These are phyloP conservation scores for Cryptomeria japonica DNA, from an alignment of 75 land plant genomes.

Conservation along the genomic window DNA sequence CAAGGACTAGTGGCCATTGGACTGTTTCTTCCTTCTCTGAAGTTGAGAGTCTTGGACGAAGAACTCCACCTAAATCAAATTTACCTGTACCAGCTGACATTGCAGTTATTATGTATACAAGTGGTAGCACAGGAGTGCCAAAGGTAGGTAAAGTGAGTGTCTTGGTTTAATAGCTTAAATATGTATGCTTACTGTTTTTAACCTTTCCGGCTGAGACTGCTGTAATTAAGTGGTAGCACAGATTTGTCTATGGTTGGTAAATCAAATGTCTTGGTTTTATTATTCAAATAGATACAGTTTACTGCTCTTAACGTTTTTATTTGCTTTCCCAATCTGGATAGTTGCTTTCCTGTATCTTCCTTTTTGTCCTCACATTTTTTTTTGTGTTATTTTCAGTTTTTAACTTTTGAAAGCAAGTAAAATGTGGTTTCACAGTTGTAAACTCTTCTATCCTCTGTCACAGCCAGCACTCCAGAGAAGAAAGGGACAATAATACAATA, in stretches of 20 bases:
- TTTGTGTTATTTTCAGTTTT: background rate
- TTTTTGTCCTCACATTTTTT: background rate
- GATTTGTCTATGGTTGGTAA: slow-evolving; percentile 83
- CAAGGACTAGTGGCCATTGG: slow-evolving; percentile 30
- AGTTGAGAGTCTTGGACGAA: slow-evolving; percentile 59
- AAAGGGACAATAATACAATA: too few species aligned
- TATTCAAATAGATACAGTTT: background rate
- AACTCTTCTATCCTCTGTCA: too few species aligned
- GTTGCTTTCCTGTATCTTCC: background rate
- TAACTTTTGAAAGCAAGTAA: background rate
- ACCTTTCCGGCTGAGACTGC: slow-evolving; percentile 70
- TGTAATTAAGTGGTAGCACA: slow-evolving; percentile 93
- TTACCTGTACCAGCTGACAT: slow-evolving; percentile 61
- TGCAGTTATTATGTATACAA: slow-evolving; percentile 97
- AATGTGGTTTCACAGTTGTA: background rate
- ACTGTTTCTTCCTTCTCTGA: slow-evolving; percentile 51
- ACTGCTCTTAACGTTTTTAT: background rate
- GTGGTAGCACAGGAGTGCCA: slow-evolving; percentile 96
- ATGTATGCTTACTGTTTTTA: slow-evolving; percentile 8
- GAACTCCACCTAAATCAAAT: slow-evolving; percentile 44
- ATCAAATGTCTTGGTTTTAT: background rate
- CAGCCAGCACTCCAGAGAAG: too few species aligned
- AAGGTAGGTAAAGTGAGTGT: slow-evolving; percentile 59
- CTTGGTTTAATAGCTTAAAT: background rate
- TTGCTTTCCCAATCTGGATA: background rate